phyloP scores from a whole-genome alignment of 805 yeast genomes.

The Citeromyces nyonsensis region DNA sequence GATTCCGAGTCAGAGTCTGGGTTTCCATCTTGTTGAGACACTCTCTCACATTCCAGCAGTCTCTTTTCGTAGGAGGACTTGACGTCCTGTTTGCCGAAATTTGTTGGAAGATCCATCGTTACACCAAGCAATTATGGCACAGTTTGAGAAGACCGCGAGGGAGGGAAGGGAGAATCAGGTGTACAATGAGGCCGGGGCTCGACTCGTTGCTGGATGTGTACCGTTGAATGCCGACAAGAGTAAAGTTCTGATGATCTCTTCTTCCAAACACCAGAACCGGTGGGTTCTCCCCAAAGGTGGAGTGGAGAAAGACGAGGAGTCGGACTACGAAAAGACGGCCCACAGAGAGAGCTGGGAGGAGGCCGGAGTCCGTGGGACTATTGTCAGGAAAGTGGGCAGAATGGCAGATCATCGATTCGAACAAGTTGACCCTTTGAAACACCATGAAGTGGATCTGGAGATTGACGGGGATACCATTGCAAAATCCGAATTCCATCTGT shows the following conservation, averaged over 20 bases:
- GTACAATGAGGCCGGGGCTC: conserved; percentile 54
- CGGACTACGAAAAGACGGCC: conserved; percentile 33
- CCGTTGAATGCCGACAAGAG: conserved; percentile 41
- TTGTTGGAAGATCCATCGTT: conserved; percentile 18
- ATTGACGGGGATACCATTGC: conserved; percentile 26
- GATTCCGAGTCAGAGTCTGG: conserved; percentile 5
- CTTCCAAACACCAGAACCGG: conserved; percentile 47
- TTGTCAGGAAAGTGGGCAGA: conserved; percentile 40
- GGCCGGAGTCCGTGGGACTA: conserved; percentile 71
- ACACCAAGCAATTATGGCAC: background rate
- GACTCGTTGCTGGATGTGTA: conserved; percentile 89
- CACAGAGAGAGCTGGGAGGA: conserved; percentile 95
- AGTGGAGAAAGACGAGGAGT: conserved; percentile 68
- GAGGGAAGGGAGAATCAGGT: conserved; percentile 46
- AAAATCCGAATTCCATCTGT: conserved; percentile 78
- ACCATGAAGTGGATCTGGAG: conserved; percentile 6
- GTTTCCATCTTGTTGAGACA: conserved; percentile 1
- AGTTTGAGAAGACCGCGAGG: conserved; percentile 21
- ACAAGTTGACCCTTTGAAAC: conserved; percentile 6
- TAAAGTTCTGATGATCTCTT: conserved; percentile 65
- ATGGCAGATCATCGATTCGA: conserved; percentile 36
- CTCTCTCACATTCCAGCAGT: conserved; percentile 5
- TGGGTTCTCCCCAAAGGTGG: conserved; percentile 98
- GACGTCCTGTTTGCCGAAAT: conserved; percentile 13
- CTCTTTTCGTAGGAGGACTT: conserved; percentile 3